Evolutionary conservation across 495 filamentous ascomycete species (phyloP).

Genomic region (Aspergillus leporis): DNA sequence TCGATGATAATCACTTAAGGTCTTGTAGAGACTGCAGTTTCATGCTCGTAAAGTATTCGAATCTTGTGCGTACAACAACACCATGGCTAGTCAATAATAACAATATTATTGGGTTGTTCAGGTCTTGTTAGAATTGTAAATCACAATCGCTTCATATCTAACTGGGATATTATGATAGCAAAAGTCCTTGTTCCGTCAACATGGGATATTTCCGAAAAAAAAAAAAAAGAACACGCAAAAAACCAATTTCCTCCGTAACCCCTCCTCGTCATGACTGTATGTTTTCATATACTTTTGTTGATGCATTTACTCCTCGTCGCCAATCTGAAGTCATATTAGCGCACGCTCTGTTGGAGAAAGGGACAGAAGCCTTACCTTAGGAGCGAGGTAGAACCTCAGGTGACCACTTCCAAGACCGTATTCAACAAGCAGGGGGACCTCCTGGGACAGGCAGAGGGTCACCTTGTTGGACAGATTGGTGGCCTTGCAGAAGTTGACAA

Average conservation of each 20-base stretch:
- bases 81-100: too few species aligned
- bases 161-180: constrained; percentile 24
- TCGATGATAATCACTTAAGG: too few species aligned
- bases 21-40: too few species aligned
- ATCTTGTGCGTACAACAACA: too few species aligned
- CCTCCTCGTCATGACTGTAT: constrained; percentile 35
- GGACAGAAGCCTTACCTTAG: constrained; percentile 70
- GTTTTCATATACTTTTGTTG: constrained; percentile 23
- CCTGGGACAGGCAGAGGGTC: constrained; percentile 89
- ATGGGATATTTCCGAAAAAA: constrained; percentile 27
- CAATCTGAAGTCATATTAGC: constrained; percentile 59
- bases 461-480: constrained; percentile 78
- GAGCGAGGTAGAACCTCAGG: constrained; percentile 94
- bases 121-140: not conserved
- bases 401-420: constrained; percentile 86
- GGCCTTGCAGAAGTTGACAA: constrained; percentile 99
- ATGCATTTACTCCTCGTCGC: constrained; percentile 77
- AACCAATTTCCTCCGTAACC: constrained; percentile 32
- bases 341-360: constrained; percentile 6
- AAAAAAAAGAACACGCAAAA: constrained; percentile 23
- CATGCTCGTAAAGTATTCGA: too few species aligned
- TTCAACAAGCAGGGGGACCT: constrained; percentile 95
- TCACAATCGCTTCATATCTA: constrained; percentile 27
- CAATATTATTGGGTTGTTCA: not conserved
- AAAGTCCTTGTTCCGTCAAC: constrained; percentile 15